A percentile compares a stretch with the other conserved stretches of the same genome.
Evolutionary conservation across 306 rosid species (phyloP).

Genomic region (Gynostemma pentaphyllum): DNA sequence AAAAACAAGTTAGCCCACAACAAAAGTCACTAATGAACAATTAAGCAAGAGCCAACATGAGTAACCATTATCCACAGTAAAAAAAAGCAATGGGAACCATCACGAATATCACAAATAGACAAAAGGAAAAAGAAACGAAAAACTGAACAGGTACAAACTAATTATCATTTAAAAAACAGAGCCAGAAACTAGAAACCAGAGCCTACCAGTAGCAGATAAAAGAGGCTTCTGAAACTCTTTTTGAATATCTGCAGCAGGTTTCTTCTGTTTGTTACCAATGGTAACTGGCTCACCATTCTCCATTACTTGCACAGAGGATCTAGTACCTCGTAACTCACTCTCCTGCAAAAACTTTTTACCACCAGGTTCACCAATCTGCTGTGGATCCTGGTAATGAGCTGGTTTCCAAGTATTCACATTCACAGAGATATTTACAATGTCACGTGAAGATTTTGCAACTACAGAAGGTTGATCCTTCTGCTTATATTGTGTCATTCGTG

Average conservation of each 20-base stretch:
- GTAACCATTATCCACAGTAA: not conserved
- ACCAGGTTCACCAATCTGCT: constrained; percentile 34
- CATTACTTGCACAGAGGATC: constrained; percentile 30
- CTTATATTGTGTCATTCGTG: constrained; percentile 22
- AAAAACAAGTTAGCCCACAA: not conserved
- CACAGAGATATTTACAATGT: constrained; percentile 48
- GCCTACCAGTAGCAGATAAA: constrained; percentile 46
- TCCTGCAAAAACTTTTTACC: constrained; percentile 27
- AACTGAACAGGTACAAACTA: not conserved
- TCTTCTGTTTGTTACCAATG: constrained; percentile 41
- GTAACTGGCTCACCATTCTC: constrained; percentile 28
- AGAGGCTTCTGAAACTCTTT: constrained; percentile 35
- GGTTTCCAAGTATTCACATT: constrained; percentile 72
- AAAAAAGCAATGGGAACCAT: not conserved
- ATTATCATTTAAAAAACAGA: not conserved
- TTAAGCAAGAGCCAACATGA: not conserved
- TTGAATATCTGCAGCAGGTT: constrained; percentile 33
- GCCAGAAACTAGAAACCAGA: constrained; percentile 8
- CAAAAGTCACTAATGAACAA: not conserved
- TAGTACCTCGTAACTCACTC: constrained; percentile 24
- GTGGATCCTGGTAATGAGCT: constrained; percentile 41
- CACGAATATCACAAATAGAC: no score
- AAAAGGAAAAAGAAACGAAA: not conserved
- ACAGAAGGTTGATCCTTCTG: constrained; percentile 36
- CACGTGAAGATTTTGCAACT: constrained; percentile 38